Percentiles rank a stretch among this genome's conserved stretches.
These are phyloP conservation scores for Coccomyxa sp. DNA, from an alignment of 139 green algal species.

Conservation along the genomic window DNA sequence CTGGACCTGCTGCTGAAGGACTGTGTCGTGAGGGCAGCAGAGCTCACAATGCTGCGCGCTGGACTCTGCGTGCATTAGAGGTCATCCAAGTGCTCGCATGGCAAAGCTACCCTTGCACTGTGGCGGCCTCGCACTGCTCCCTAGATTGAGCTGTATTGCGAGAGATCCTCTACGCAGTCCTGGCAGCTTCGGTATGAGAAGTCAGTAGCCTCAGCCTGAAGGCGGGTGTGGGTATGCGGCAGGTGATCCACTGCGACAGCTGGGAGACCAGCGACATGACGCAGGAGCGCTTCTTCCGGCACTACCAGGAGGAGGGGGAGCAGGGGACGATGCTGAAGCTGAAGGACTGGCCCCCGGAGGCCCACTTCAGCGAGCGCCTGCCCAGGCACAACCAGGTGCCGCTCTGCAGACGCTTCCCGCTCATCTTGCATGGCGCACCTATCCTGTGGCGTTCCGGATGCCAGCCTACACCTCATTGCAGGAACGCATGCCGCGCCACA, in stretches of 20 bases:
- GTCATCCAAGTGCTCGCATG: background rate
- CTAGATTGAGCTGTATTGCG: too few relatives aligned
- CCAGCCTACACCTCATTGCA: background rate
- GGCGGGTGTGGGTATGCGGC: background rate
- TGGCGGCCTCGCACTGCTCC: too few relatives aligned
- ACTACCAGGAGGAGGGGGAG: background rate
- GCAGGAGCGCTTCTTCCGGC: slow-evolving; percentile 32
- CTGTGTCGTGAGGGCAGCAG: too few relatives aligned
- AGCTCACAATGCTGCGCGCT: too few relatives aligned
- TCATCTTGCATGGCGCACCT: background rate
- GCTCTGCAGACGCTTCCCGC: background rate
- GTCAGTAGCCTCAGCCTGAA: background rate
- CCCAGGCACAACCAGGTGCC: slow-evolving; percentile 46
- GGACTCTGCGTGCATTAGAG: background rate
- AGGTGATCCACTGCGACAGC: slow-evolving; percentile 26
- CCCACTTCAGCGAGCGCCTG: slow-evolving; percentile 39
- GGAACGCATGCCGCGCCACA: background rate
- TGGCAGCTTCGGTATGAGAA: background rate
- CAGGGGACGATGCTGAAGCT: slow-evolving; percentile 75
- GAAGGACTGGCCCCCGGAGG: slow-evolving; percentile 79
- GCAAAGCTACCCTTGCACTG: too few relatives aligned
- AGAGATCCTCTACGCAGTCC: too few relatives aligned
- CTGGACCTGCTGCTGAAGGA: too few relatives aligned
- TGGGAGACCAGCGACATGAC: slow-evolving; percentile 7
- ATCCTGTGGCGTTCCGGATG: background rate